A percentile compares a stretch with the other conserved stretches of the same genome.
Conservation (phyloP, 108 stramenopile genomes). For the Cyclotella cryptica region DNA sequence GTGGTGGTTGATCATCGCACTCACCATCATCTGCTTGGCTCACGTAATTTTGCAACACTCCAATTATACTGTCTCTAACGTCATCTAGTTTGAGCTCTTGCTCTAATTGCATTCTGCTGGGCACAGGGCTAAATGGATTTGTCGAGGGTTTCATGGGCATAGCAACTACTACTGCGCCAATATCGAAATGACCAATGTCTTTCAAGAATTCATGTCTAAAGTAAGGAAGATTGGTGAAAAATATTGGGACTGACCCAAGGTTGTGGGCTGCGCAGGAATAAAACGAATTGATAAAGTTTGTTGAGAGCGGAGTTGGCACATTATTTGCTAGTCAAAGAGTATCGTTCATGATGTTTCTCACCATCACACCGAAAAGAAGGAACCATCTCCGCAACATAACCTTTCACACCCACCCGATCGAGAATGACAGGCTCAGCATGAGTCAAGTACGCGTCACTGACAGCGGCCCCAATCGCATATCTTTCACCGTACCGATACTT, state of each 20-base stretch:
- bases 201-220: constrained; percentile 23
- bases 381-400: constrained; percentile 20
- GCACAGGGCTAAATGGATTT: constrained; percentile 20
- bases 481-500: constrained; percentile 35
- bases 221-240: constrained; percentile 38
- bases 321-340: background rate
- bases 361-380: constrained; percentile 9
- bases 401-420: background rate
- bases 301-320: background rate
- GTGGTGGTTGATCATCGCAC: background rate
- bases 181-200: constrained; percentile 30
- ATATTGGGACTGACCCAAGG: constrained; percentile 20
- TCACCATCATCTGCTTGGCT: constrained; percentile 18
- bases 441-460: constrained; percentile 36
- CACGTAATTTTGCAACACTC: constrained; percentile 34
- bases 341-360: background rate
- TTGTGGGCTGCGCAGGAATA: constrained; percentile 12
- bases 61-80: constrained; percentile 21
- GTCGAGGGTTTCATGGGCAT: constrained; percentile 23
- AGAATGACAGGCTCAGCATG: constrained; percentile 26
- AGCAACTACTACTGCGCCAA: constrained; percentile 32
- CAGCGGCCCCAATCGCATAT: constrained; percentile 30
- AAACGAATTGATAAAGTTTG: background rate
- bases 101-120: constrained; percentile 30
- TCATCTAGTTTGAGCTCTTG: constrained; percentile 8